Percentiles rank a stretch among this genome's conserved stretches.
phyloP scores from a whole-genome alignment of 176 grass and related monocot species.

The Areca catechu region DNA sequence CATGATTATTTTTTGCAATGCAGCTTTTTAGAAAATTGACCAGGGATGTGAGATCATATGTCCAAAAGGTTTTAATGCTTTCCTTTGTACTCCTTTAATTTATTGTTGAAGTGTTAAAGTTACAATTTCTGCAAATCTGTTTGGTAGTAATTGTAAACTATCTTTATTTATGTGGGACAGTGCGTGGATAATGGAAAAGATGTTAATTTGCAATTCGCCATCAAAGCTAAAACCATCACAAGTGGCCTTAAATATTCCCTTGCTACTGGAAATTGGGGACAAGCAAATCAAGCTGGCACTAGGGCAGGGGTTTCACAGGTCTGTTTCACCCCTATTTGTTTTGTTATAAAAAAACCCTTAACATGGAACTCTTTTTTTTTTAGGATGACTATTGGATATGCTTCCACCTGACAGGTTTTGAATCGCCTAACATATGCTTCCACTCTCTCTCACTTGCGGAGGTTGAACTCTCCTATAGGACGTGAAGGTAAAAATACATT shows the following conservation, averaged over 20 bases:
- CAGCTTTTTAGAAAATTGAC: constrained; percentile 98
- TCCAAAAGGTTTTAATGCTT: constrained; percentile 72
- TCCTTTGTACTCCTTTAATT: background rate
- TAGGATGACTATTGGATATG: background rate
- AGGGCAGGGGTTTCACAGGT: constrained; percentile 94
- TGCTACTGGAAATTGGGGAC: constrained; percentile 88
- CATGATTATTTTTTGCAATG: constrained; percentile 12
- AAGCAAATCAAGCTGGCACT: constrained; percentile 62
- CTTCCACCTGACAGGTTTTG: constrained; percentile 52
- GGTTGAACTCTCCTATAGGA: constrained; percentile 94
- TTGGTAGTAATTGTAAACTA: too few species aligned
- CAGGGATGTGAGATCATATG: constrained; percentile 94
- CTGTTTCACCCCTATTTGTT: background rate
- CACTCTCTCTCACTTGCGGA: constrained; percentile 91
- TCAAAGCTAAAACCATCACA: constrained; percentile 96
- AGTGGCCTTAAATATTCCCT: constrained; percentile 81
- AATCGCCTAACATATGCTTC: constrained; percentile 98
- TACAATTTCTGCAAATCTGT: too few species aligned
- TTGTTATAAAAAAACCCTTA: too few species aligned
- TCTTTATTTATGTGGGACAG: constrained; percentile 16
- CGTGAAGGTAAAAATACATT: constrained; percentile 57
- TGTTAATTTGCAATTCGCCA: constrained; percentile 98
- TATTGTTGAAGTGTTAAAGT: too few species aligned
- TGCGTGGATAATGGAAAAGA: constrained; percentile 98
- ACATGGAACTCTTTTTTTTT: too few species aligned